These are phyloP conservation scores for Pezicula carpinea DNA, from an alignment of 2,329 filamentous ascomycete genomes.

Conservation along the genomic window DNA sequence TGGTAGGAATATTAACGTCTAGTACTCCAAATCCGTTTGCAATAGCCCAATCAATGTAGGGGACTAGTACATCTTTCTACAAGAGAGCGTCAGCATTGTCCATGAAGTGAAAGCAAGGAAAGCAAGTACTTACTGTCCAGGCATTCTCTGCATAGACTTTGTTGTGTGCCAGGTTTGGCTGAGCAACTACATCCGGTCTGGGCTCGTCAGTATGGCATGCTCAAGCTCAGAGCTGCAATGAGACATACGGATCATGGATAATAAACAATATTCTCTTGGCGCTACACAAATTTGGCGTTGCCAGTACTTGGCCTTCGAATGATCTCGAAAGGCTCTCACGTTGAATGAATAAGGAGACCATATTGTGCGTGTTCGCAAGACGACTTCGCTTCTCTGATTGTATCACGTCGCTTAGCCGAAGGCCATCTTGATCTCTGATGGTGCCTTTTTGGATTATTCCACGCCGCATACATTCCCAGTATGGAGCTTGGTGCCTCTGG, in stretches of 20 bases:
- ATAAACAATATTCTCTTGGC: slow-evolving; percentile 72
- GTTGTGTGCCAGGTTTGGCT: slow-evolving; percentile 66
- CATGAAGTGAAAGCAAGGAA: slow-evolving; percentile 11
- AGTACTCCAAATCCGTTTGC: slow-evolving; percentile 77
- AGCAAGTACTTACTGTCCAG: slow-evolving; percentile 65
- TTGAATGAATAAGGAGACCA: slow-evolving; percentile 78
- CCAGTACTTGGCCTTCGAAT: slow-evolving; percentile 82
- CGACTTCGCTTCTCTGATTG: slow-evolving; percentile 69
- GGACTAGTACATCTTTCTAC: slow-evolving; percentile 74
- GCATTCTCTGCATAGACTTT: slow-evolving; percentile 77
- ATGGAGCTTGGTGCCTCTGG: slow-evolving; percentile 58
- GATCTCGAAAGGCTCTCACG: slow-evolving; percentile 67
- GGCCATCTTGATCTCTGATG: slow-evolving; percentile 46
- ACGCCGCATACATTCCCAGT: slow-evolving; percentile 86
- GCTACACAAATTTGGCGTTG: slow-evolving; percentile 65
- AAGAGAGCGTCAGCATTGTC: slow-evolving; percentile 21
- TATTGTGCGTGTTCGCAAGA: slow-evolving; percentile 67
- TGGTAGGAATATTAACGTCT: slow-evolving; percentile 84
- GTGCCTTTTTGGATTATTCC: slow-evolving; percentile 52
- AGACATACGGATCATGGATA: slow-evolving; percentile 82
- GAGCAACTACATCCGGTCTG: slow-evolving; percentile 66
- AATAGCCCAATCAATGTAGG: slow-evolving; percentile 81
- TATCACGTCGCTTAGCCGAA: slow-evolving; percentile 74
- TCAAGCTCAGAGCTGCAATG: neutral
- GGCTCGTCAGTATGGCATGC: neutral